phyloP scores from a whole-genome alignment of 129 eudicot species.

The Tagetes erecta region DNA sequence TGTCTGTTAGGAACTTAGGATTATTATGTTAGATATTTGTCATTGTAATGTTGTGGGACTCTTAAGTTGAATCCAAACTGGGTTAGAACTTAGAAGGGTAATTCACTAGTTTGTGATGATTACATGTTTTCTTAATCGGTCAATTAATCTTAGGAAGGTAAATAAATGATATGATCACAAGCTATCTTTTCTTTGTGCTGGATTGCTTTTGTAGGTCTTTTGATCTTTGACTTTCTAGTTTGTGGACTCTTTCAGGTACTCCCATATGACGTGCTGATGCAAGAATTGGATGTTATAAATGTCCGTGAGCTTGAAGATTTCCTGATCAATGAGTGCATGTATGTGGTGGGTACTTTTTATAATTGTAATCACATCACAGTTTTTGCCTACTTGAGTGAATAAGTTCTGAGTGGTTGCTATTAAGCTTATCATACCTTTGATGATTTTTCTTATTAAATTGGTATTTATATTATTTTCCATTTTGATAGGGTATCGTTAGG shows the following conservation, averaged over 20 bases:
- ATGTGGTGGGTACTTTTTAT: slow-evolving; percentile 66
- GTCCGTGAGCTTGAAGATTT: slow-evolving; percentile 96
- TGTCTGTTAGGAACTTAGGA: background rate
- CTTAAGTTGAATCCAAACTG: background rate
- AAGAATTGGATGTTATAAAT: slow-evolving; percentile 79
- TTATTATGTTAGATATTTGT: background rate
- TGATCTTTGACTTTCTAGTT: background rate
- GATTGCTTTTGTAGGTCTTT: slow-evolving; percentile 15
- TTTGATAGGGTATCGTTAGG: slow-evolving; percentile 67
- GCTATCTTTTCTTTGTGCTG: background rate
- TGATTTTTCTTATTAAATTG: background rate
- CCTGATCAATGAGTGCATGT: slow-evolving; percentile 92
- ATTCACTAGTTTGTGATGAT: background rate
- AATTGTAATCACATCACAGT: slow-evolving; percentile 6
- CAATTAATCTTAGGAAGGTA: background rate
- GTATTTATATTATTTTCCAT: background rate
- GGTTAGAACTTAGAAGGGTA: slow-evolving; percentile 1
- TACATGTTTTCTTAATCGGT: background rate
- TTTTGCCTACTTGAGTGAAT: background rate
- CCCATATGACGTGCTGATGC: slow-evolving; percentile 73
- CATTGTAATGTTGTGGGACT: background rate
- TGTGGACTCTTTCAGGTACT: slow-evolving; percentile 52
- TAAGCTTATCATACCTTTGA: background rate
- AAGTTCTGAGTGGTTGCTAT: background rate
- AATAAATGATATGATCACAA: background rate